These are phyloP conservation scores for Primulina eburnea DNA, from an alignment of 257 asterid genomes.

Conservation along the genomic window DNA sequence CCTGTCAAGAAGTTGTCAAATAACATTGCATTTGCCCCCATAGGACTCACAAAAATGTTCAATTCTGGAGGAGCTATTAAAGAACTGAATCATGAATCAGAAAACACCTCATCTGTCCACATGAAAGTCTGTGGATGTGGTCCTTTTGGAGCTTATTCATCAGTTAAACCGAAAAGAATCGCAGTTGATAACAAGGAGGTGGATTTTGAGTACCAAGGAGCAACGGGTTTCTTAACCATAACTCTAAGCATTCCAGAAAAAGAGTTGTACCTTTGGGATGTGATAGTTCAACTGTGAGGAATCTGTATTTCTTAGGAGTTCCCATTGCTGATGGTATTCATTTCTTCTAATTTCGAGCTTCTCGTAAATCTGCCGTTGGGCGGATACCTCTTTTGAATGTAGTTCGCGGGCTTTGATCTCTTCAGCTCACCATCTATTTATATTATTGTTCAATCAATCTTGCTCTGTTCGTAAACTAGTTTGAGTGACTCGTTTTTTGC, in stretches of 20 bases:
- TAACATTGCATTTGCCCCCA: slow-evolving; percentile 50
- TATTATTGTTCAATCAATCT: too few species aligned
- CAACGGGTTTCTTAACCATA: slow-evolving; percentile 46
- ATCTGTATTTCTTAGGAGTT: slow-evolving; percentile 2
- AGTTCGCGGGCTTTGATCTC: background rate
- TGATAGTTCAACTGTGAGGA: slow-evolving; percentile 50
- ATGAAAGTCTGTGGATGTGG: slow-evolving; percentile 70
- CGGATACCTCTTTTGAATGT: background rate
- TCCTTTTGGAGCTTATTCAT: slow-evolving; percentile 68
- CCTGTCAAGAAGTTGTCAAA: slow-evolving; percentile 54
- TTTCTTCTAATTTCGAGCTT: too few species aligned
- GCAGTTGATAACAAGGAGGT: slow-evolving; percentile 45
- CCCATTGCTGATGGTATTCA: background rate
- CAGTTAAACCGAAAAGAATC: slow-evolving; percentile 52
- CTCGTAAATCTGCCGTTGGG: background rate
- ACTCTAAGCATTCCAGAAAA: slow-evolving; percentile 39
- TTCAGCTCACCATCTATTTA: too few species aligned
- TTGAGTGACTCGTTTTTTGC: too few species aligned
- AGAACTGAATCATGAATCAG: slow-evolving; percentile 42
- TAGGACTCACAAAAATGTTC: slow-evolving; percentile 81
- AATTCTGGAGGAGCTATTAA: slow-evolving; percentile 87
- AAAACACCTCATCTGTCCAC: slow-evolving; percentile 33
- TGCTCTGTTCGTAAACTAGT: too few species aligned
- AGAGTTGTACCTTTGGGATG: slow-evolving; percentile 65
- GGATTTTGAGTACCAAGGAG: slow-evolving; percentile 58